Conservation (phyloP, 441 rosid genomes). For the Jatropha multifida region DNA sequence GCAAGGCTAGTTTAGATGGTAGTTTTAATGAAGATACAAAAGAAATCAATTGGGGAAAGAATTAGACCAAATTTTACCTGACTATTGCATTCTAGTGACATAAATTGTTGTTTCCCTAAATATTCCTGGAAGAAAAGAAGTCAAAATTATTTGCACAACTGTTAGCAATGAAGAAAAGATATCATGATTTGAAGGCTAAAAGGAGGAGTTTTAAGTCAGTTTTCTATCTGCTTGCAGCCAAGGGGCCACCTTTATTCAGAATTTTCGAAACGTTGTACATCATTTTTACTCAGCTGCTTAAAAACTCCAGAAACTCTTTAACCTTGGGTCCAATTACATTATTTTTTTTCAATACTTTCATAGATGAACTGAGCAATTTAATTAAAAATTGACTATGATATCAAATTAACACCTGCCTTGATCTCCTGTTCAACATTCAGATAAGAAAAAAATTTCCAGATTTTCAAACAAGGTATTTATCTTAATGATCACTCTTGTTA, state of each 20-base stretch:
- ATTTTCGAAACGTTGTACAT: background rate
- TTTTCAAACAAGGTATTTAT: background rate
- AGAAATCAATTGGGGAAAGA: slow-evolving; percentile 20
- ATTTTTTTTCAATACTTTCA: background rate
- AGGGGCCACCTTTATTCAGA: background rate
- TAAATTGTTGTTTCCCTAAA: slow-evolving; percentile 55
- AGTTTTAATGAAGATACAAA: slow-evolving; percentile 10
- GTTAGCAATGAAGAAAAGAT: background rate
- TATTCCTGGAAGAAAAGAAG: slow-evolving; percentile 50
- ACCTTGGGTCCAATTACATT: background rate
- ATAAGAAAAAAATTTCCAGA: background rate
- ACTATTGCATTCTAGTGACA: slow-evolving; percentile 48
- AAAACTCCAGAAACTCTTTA: background rate
- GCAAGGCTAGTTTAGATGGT: slow-evolving; percentile 16
- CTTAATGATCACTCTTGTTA: background rate
- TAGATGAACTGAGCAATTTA: background rate
- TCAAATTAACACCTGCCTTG: background rate
- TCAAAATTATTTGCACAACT: background rate
- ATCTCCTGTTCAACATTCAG: background rate
- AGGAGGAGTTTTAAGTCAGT: slow-evolving; percentile 4
- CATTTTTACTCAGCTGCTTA: background rate
- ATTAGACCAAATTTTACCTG: slow-evolving; percentile 47
- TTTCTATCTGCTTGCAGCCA: slow-evolving; percentile 13
- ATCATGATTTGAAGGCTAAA: background rate
- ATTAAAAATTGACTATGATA: background rate